Evolutionary conservation across 2,329 filamentous ascomycete species (phyloP), one percentile per base, ranked within the genome.

Genomic region (Monosporascus sp.): DNA sequence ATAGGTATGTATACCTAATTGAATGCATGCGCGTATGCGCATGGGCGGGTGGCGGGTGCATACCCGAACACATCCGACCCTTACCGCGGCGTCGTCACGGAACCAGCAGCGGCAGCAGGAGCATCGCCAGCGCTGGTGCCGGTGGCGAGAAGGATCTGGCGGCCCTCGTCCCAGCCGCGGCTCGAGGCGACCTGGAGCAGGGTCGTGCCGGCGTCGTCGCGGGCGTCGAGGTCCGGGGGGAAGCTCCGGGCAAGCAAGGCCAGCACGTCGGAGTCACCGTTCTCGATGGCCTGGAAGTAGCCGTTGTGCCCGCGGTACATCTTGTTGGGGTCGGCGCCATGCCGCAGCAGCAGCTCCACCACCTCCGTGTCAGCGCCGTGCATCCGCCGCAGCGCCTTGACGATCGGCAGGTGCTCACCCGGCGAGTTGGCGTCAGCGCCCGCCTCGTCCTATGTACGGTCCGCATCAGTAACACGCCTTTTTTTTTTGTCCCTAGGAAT

Each of bases 321-420:
- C 66, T 81, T 80, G 70, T 89, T 89, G 48, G 85, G 82, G 61
- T 88, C 83, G 1, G 83, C 86, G 9, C 86, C 85, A 55, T 79
- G 76, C 11, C 77, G 77, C 7, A 89, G 74, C 6, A 89, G 74
- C 70, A 85, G 74, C 65, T 85, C 78, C 35, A 88, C 75, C 52
- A 86, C 81, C 41, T 82, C 78, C 0, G 79, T 77, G 59, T 87
- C 79, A 37, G 76, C 73, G 8, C 75, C 74, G 51, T 78, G 73
- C 60, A 79, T 79, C 22, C 82, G 74, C 3, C 85, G 78, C 45
- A 89, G 75, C 2, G 86, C 82, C 68, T 88, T 89, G 66, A 89
- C 84, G 51, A 89, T 78, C 7, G 86, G 86, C 11, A 89, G 70
- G 67, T 89, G 86, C 72, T 89, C 86, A 20, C 86, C 86, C 0